Conservation (phyloP, 2,329 filamentous ascomycete genomes). For the Neofusicoccum parvum region DNA sequence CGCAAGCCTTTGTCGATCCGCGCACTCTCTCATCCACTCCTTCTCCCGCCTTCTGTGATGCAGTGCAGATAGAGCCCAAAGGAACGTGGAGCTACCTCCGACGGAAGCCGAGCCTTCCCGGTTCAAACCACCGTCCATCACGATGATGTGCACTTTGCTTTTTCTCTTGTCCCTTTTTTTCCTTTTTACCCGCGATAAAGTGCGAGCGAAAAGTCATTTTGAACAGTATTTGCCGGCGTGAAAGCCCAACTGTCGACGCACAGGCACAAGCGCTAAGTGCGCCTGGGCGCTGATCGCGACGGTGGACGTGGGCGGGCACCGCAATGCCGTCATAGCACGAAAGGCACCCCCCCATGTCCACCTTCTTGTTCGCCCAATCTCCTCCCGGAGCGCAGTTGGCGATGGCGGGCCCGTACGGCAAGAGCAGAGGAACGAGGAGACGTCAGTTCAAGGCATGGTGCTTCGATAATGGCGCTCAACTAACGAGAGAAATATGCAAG, state of each 20-base stretch:
- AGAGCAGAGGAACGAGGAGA: no score
- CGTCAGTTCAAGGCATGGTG: no score
- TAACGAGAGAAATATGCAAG: no score
- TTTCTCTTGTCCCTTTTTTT: neutral
- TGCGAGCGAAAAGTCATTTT: no score
- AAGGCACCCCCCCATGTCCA: no score
- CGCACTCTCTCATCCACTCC: neutral
- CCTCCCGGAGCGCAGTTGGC: no score
- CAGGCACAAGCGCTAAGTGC: neutral
- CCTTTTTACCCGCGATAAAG: neutral
- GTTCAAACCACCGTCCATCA: neutral
- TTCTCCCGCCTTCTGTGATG: neutral
- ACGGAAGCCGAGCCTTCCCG: neutral
- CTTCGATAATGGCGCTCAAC: no score
- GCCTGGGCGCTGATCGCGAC: neutral
- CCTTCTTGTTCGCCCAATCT: no score
- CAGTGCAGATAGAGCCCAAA: neutral
- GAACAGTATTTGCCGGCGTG: neutral
- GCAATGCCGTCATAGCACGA: no score
- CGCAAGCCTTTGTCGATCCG: neutral
- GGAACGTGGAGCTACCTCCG: neutral
- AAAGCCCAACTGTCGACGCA: no score
- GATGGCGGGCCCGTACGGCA: no score
- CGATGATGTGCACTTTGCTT: neutral
- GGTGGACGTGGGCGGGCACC: no score